phyloP scores from a whole-genome alignment of 2,329 filamentous ascomycete genomes.

The Aureobasidium melanogenum region DNA sequence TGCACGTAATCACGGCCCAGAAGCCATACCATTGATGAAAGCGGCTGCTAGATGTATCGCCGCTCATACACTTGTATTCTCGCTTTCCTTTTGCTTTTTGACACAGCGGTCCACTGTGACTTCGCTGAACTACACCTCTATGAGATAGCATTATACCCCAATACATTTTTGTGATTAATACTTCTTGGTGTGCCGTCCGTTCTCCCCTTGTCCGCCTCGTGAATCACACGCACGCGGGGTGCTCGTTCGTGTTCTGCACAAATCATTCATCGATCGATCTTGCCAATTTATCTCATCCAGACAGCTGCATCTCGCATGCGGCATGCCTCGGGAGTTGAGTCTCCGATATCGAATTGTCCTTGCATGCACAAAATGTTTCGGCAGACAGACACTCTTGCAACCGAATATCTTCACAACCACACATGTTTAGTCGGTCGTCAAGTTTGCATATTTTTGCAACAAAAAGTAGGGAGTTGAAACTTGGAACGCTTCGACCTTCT shows the following conservation, averaged over 20 bases:
- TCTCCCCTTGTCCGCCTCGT: background rate
- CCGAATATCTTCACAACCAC: background rate
- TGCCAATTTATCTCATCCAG: background rate
- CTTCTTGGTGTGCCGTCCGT: background rate
- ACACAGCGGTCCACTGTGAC: background rate
- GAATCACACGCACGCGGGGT: background rate
- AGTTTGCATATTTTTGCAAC: background rate
- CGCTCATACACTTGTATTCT: background rate
- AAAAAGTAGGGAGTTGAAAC: too few species aligned
- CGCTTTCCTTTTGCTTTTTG: background rate
- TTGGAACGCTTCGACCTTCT: background rate
- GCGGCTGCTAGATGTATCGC: background rate
- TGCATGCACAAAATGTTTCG: background rate
- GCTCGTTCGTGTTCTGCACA: background rate
- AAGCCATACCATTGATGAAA: conserved; percentile 6
- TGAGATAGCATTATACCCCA: conserved; percentile 11
- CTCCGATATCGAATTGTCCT: background rate
- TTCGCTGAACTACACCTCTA: background rate
- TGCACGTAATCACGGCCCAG: conserved; percentile 7
- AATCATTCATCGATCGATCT: background rate
- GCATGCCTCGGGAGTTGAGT: background rate
- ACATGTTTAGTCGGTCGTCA: background rate
- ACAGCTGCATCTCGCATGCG: conserved; percentile 7
- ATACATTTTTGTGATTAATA: background rate
- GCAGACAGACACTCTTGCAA: background rate